Evolutionary conservation across 805 yeast species (phyloP), one percentile per base, ranked within the genome.

Genomic region (Kluyveromyces dobzhanskii): DNA sequence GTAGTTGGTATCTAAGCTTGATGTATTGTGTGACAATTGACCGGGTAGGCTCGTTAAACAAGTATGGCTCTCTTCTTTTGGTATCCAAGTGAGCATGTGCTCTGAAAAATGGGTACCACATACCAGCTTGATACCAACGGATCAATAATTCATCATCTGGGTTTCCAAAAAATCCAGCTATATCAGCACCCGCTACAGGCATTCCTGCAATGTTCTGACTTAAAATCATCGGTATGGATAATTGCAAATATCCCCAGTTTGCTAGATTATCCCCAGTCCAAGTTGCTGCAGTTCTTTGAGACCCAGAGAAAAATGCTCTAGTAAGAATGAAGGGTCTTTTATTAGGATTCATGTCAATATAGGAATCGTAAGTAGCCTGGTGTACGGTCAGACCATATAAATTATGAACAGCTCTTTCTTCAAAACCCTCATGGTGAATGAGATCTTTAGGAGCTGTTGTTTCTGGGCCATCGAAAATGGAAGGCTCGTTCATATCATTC

Each of bases 401-500:
- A 53, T 92, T 92, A 62, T 92, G 98, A 9, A 90, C 70, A 4
- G 95, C 85, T 44, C 98, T 76, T 56, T 90, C 94, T 59, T 92
- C 97, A 76, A 80, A 79, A 13, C 77, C 73, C 3, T 86, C 94
- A 54, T 66, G 72, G 49, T 90, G 96, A 28, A 88, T 50, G 17
- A 73, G 62, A 59, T 87, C 95, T 50, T 82, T 82, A 25, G 94
- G 94, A 16, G 92, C 78, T 0, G 94, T 66, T 0, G 96, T 86
- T 59, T 92, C 98, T 1, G 97, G 95, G 2, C 97, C 98, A 49
- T 80, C 76, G 57, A 92, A 92, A 4, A 92, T 81, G 0, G 97
- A 85, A 1, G 97, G 97, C 62, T 92, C 99, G 61, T 84, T 85
- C 99, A 92, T 92, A 59, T 92, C 98, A 60, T 90, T 92, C 99